Evolutionary conservation across 192 early-diverging fungal species (phyloP), one percentile per base, ranked within the genome.

Genomic region (Funneliformis geosporum): DNA sequence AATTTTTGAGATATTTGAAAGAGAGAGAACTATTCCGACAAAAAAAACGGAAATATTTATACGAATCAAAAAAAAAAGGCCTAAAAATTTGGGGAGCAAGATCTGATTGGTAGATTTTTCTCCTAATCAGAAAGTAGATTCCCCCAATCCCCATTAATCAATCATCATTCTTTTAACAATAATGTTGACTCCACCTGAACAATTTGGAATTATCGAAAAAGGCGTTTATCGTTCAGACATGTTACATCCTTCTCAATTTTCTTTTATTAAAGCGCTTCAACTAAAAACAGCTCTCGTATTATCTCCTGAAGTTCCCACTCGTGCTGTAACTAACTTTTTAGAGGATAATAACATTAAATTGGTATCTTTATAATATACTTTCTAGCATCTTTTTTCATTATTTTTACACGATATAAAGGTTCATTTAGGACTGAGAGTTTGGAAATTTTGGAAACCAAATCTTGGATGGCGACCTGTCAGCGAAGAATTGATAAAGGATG

Each of bases 401-500:
- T 16, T 39, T 70, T 16, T 59, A 16, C 55, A 38, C 33, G n/a
- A 14, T 33, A 42, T 55, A 60, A 60, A 88, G 87, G 69, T 86
- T 5, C 91, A 93, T 79, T 81, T 93, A 27, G 91, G 91, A 14
- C 84, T 93, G 82, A 87, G 87, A 6, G 86, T 87, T 21, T 93
- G 92, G 92, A 89, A 90, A 81, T 84, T 87, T 21, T 93, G 92
- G 92, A 89, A 90, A 81, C 85, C 91, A 14, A 92, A 86, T 66
- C 85, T 90, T 4, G 89, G 90, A 39, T 98, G 97, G 96, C 89
- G 95, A 80, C 96, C 96, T 8, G 89, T 97, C 25, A 92, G 92
- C 76, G 98, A 99, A 80, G 98, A 99, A 83, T 83, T 97, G 25
- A 93, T 99, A 70, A 99, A 99, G 74, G 98, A 99, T 67, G 96